Percentiles rank a stretch among this genome's conserved stretches.
phyloP scores from a whole-genome alignment of 495 filamentous ascomycete genomes.

The Thozetella sp. region DNA sequence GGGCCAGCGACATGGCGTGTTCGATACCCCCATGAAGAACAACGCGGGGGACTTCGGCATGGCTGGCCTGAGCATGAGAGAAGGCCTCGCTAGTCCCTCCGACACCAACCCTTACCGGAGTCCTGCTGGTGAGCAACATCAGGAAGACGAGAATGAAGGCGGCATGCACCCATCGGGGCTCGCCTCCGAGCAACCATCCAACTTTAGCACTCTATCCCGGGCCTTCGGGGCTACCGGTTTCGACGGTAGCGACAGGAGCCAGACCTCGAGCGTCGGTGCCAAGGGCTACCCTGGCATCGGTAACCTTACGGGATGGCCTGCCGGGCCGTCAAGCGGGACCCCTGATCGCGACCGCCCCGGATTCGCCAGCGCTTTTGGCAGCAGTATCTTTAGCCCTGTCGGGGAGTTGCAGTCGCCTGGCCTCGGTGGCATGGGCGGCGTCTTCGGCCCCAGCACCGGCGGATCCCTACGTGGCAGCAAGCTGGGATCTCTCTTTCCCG shows the following conservation, averaged over 20 bases:
- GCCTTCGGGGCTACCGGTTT: slow-evolving; percentile 51
- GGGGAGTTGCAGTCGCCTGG: slow-evolving; percentile 78
- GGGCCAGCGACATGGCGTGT: slow-evolving; percentile 38
- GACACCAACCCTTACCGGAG: slow-evolving; percentile 98
- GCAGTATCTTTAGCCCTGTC: slow-evolving; percentile 68
- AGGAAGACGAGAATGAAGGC: slow-evolving; percentile 66
- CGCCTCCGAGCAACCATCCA: slow-evolving; percentile 40
- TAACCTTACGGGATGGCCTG: slow-evolving; percentile 69
- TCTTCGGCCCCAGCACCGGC: slow-evolving; percentile 46
- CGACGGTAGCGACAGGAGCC: slow-evolving; percentile 81
- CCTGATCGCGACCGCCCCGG: slow-evolving; percentile 76
- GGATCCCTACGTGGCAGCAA: slow-evolving; percentile 75
- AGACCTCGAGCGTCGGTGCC: slow-evolving; percentile 81
- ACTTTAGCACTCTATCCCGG: slow-evolving; percentile 47
- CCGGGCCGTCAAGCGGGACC: slow-evolving; percentile 65
- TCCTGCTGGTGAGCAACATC: slow-evolving; percentile 77
- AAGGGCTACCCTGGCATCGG: slow-evolving; percentile 71
- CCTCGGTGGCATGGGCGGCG: slow-evolving; percentile 56
- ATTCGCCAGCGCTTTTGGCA: slow-evolving; percentile 64
- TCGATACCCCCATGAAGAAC: slow-evolving; percentile 62
- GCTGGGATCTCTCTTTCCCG: slow-evolving; percentile 83
- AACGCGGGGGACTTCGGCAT: slow-evolving; percentile 73
- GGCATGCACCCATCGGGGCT: slow-evolving; percentile 33
- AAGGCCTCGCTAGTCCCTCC: slow-evolving; percentile 77
- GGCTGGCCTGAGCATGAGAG: slow-evolving; percentile 70